phyloP scores from a whole-genome alignment of 2,329 filamentous ascomycete genomes.

The Xylariomycetidae sp. region DNA sequence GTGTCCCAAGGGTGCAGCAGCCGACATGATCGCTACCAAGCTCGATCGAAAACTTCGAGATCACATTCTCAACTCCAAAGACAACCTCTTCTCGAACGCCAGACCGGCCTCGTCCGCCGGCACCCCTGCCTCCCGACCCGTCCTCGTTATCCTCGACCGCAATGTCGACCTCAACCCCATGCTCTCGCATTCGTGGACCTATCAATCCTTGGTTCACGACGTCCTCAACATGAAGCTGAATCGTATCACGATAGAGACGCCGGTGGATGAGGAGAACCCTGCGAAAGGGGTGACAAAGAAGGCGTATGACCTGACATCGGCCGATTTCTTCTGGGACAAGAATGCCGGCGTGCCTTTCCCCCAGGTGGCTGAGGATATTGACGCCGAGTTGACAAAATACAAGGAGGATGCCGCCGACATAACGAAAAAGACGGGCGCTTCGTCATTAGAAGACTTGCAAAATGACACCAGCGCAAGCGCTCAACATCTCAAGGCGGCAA shows the following conservation, averaged over 20 bases:
- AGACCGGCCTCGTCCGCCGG: slow-evolving; percentile 52
- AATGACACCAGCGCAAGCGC: slow-evolving; percentile 85
- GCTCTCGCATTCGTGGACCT: slow-evolving; percentile 91
- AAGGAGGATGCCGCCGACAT: slow-evolving; percentile 93
- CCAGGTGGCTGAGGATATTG: slow-evolving; percentile 93
- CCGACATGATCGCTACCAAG: slow-evolving; percentile 89
- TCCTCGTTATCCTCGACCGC: slow-evolving; percentile 88
- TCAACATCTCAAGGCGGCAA: slow-evolving; percentile 91
- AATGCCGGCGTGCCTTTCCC: slow-evolving; percentile 90
- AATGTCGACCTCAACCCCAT: slow-evolving; percentile 95
- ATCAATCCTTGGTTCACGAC: slow-evolving; percentile 66
- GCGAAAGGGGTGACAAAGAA: slow-evolving; percentile 75
- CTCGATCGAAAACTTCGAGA: slow-evolving; percentile 93
- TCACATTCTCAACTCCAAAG: slow-evolving; percentile 95
- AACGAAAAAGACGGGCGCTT: slow-evolving; percentile 90
- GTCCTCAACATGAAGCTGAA: slow-evolving; percentile 79
- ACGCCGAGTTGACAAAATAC: slow-evolving; percentile 86
- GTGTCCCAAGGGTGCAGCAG: slow-evolving; percentile 86
- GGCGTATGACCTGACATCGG: slow-evolving; percentile 81
- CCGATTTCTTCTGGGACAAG: slow-evolving; percentile 94
- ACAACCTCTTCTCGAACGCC: slow-evolving; percentile 81
- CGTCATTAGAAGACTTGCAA: slow-evolving; percentile 85
- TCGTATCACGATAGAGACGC: slow-evolving; percentile 85
- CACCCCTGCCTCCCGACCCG: slow-evolving; percentile 71
- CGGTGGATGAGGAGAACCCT: slow-evolving; percentile 70